Base-by-base conservation (phyloP, 768 basidiomycete species). In the Phallus indusiatus region DNA sequence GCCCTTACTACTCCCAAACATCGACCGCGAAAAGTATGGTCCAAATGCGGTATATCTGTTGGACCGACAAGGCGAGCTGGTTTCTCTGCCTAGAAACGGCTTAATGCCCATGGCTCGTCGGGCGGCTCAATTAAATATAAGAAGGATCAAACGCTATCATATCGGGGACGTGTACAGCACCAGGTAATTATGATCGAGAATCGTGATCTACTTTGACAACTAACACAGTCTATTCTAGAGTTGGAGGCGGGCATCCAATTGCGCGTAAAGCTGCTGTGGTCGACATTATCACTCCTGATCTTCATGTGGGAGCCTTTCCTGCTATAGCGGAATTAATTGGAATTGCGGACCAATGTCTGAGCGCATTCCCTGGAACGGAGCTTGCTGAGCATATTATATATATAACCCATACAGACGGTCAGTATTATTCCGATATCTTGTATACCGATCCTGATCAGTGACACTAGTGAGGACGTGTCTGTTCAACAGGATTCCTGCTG, bases 61-160 rank as follows among this genome's bases (percentile, higher is more conserved):
- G 33, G 94, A 95, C 71, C 75, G 82, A 50, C 85, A 85, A 58
- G 91, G 88, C 1, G 88, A 90, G 62, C 74, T 88, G 0, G 84
- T 93, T 6, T 76, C 77, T 18, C 73, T 94, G 11, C 87, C 90
- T 0, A 83, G 82, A 61, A 85, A 88, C 64, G 78, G 84, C 4
- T 74, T 92, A 21, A 74, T 84, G 14, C 85, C 87, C 0, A 92
- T 93, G 64, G 88, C 91, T n/a, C 80, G 90, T 56, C 71, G 88
- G 47, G 90, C 90, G n/a, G 90, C 85, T 1, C 76, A 84, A 55
- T 78, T 74, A 1, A 79, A 78, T 37, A 74, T 78, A 52, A 80
- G 77, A 61, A 75, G 91, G 46, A 90, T 94, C 68, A 94, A 94
- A 69, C 81, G 91, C 10, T 93, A 83, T 70, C 85, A 90, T 69